These are phyloP conservation scores for Fraxinus sp. DNA, from an alignment of 305 asterid species.

Conservation along the genomic window DNA sequence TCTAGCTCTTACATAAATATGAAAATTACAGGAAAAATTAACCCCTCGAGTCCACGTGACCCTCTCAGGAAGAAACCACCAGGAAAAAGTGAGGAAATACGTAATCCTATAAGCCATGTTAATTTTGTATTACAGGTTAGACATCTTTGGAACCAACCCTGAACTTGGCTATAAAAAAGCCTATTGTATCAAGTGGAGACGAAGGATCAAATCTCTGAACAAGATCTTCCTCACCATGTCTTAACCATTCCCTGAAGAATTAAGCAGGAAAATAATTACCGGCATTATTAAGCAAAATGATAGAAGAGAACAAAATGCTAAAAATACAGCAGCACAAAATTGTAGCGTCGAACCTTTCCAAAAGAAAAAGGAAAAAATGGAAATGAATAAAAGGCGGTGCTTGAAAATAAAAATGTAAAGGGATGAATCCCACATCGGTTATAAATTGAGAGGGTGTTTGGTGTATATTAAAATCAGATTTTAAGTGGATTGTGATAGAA, in stretches of 20 bases:
- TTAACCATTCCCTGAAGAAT: slow-evolving; percentile 79
- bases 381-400: background rate
- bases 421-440: background rate
- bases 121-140: slow-evolving; percentile 3
- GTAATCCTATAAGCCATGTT: background rate
- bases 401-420: background rate
- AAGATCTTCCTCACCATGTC: slow-evolving; percentile 80
- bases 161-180: slow-evolving; percentile 93
- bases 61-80: background rate
- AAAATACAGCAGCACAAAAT: background rate
- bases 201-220: slow-evolving; percentile 98
- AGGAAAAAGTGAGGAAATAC: background rate
- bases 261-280: slow-evolving; percentile 15
- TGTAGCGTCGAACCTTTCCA: background rate
- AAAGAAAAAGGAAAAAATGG: background rate
- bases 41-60: background rate
- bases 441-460: too few relatives aligned
- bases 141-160: slow-evolving; percentile 63
- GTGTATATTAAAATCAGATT: too few relatives aligned
- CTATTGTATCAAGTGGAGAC: slow-evolving; percentile 76
- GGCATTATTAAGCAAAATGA: background rate
- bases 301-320: background rate
- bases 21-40: background rate
- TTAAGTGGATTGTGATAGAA: too few relatives aligned
- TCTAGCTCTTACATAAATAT: background rate